A percentile compares a stretch with the other conserved stretches of the same genome.
Conservation (phyloP, 805 yeast species). For the Hanseniaspora guilliermondii region DNA sequence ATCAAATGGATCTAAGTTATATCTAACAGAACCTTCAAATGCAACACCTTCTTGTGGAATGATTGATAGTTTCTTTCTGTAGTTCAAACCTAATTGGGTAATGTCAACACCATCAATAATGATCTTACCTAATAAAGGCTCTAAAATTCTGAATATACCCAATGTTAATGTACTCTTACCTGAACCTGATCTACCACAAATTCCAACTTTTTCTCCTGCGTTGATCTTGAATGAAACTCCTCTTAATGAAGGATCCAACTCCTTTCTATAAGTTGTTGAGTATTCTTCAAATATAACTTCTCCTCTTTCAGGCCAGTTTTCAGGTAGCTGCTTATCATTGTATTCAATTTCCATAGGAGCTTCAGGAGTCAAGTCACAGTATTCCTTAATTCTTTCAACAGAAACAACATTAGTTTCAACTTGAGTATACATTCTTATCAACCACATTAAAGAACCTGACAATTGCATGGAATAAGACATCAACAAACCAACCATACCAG, state of each 20-base stretch:
- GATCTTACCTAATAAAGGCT: conserved; percentile 43
- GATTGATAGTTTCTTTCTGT: conserved; percentile 46
- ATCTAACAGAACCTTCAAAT: conserved; percentile 48
- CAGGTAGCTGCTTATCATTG: conserved; percentile 31
- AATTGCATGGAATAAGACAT: conserved; percentile 53
- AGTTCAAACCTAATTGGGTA: conserved; percentile 35
- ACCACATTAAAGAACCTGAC: conserved; percentile 40
- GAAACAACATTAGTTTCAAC: conserved; percentile 53
- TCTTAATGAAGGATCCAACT: conserved; percentile 47
- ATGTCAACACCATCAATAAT: conserved; percentile 46
- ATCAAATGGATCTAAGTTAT: conserved; percentile 51
- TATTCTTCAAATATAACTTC: conserved; percentile 38
- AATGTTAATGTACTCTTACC: conserved; percentile 55
- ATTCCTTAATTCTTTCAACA: conserved; percentile 56
- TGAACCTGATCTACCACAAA: conserved; percentile 71
- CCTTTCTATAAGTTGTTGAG: conserved; percentile 46
- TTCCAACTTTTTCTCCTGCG: conserved; percentile 53
- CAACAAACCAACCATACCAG: conserved; percentile 53
- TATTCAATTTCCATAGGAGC: conserved; percentile 36
- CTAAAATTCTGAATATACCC: conserved; percentile 50
- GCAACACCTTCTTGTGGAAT: conserved; percentile 64
- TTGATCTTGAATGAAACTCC: conserved; percentile 36
- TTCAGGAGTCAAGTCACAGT: conserved; percentile 37
- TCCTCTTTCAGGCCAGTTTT: conserved; percentile 47
- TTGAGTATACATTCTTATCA: conserved; percentile 50